Evolutionary conservation across 768 basidiomycete genomes (phyloP), one percentile per base, ranked within the genome.

Genomic region (Chiua virens): DNA sequence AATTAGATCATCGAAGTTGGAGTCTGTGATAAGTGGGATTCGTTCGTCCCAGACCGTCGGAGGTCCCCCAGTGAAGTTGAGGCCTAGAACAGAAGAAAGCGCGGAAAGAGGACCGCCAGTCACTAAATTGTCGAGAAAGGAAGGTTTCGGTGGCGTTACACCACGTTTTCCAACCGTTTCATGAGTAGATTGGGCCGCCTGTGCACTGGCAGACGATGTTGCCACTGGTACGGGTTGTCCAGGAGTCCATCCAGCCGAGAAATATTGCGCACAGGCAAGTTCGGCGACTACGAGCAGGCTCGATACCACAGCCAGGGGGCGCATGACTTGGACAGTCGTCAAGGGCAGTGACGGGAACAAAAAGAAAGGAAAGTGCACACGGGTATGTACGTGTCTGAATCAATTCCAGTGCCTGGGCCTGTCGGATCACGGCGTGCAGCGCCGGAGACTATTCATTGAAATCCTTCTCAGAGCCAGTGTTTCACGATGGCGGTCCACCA

Each of bases 181-280:
- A 30, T 30, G 30, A 30, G 68, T 45, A 14, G 64, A 30, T 27
- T 70, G 57, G 41, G 66, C 53, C 18, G 58, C 58, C 36, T 62
- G 47, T 38, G 44, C 56, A 34, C 49, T 40, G 21, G 52, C 27
- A 23, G 55, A 38, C 14, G 44, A n/a, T n/a, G 66, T 70, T 11
- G n/a, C n/a, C n/a, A n/a, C n/a, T n/a, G 67, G 60, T 22, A 73
- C 74, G 0, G 81, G 72, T 62, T 91, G 85, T 25, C 88, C 89
- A 3, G 90, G 90, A 25, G 73, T 62, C 90, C 90, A 92, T n/a
- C 90, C 91, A 28, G 74, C 73, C 4, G 89, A 90, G 69, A 91
- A 85, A 68, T 90, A 91, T 56, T 88, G 83, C 13, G 87, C 88
- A 45, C 71, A 69, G 39, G 42, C 58, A n/a, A 70, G 55, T 17